phyloP scores from a whole-genome alignment of 2,329 filamentous ascomycete genomes.

The Lecanosticta acicola region DNA sequence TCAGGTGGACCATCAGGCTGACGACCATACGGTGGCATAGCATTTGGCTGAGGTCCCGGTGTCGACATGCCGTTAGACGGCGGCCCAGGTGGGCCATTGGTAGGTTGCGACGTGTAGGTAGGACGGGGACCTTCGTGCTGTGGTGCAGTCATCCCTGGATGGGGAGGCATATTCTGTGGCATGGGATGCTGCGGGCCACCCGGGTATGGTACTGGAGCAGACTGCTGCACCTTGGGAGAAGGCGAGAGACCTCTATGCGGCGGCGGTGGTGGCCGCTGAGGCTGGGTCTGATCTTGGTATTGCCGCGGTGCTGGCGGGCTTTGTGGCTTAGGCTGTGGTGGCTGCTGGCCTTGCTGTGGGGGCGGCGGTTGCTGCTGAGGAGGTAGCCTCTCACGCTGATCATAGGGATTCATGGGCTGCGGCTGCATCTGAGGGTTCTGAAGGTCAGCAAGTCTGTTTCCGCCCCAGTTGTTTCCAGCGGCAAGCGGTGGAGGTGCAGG shows the following conservation, averaged over 20 bases:
- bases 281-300: constrained; percentile 33
- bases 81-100: constrained; percentile 19
- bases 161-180: constrained; percentile 46
- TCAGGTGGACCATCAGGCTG: constrained; percentile 66
- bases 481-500: constrained; percentile 54
- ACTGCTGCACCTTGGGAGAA: constrained; percentile 55
- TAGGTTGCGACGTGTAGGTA: constrained; percentile 20
- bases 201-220: constrained; percentile 49
- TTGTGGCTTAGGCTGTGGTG: constrained; percentile 34
- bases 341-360: constrained; percentile 43
- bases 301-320: constrained; percentile 57
- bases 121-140: constrained; percentile 21
- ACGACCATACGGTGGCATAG: constrained; percentile 63
- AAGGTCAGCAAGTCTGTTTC: constrained; percentile 70
- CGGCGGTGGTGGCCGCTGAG: constrained; percentile 40
- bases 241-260: constrained; percentile 51
- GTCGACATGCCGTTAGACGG: constrained; percentile 39
- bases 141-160: constrained; percentile 34
- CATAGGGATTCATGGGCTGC: constrained; percentile 70
- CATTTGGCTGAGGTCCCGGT: constrained; percentile 37
- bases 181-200: constrained; percentile 39
- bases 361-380: constrained; percentile 61
- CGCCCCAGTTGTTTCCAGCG: constrained; percentile 54
- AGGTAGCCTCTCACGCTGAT: constrained; percentile 64
- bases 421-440: constrained; percentile 58